Base-by-base conservation (phyloP, 106 monocot species). In the Xerophyta viscosa region DNA sequence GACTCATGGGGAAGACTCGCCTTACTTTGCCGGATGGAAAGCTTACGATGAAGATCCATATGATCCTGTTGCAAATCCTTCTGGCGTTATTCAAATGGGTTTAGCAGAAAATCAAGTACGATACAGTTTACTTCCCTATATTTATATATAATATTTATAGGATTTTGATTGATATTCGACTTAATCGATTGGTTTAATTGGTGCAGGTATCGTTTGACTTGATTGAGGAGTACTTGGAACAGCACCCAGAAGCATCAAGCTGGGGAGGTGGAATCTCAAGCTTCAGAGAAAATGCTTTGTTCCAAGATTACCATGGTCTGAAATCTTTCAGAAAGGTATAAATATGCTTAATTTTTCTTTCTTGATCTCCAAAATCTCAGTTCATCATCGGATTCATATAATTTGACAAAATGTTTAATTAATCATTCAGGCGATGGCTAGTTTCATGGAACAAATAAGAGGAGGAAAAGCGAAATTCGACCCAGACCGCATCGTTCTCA, bases 301-400 rank as follows among this genome's bases (percentile, higher is more conserved):
- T 86, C 42, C 85, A 86, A 39, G 85, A 86, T 43, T 86, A 86
- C 57, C 80, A 80, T 55, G 85, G 85, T 13, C 69, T 86, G 25
- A 50, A 64, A 61, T 18, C 33, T 50, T 86, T 80, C 63, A 76
- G 63, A 60, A 64, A 58, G 80, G 85, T 84, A 19, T 33, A n/a
- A n/a, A n/a, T n/a, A n/a, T n/a, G n/a, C n/a, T n/a, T n/a, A n/a
- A n/a, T n/a, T n/a, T n/a, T n/a, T n/a, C n/a, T n/a, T n/a, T n/a
- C n/a, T n/a, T n/a, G n/a, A n/a, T n/a, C n/a, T n/a, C n/a, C n/a
- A n/a, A n/a, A n/a, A n/a, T n/a, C n/a, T n/a, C n/a, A n/a, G n/a
- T n/a, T n/a, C n/a, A n/a, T n/a, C n/a, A n/a, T n/a, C n/a, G n/a
- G n/a, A n/a, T n/a, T n/a, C 15, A 39, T 39, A 39, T 39, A 39